phyloP scores from a whole-genome alignment of 2,329 filamentous ascomycete genomes.

The Penicillium sclerotigenum region DNA sequence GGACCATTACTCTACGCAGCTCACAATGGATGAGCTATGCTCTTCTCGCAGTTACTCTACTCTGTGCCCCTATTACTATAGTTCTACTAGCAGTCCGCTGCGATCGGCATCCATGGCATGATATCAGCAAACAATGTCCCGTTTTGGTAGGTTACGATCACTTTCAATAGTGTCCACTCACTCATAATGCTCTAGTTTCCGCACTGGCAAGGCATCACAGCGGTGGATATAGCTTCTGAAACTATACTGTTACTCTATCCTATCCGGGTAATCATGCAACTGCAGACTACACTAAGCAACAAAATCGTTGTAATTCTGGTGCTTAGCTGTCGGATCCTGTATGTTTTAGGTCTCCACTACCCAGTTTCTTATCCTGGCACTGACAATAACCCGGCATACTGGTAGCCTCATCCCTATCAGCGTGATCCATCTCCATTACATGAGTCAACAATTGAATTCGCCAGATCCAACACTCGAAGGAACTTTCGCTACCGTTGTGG shows the following conservation, averaged over 20 bases:
- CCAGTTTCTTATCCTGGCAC: background rate
- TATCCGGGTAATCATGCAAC: conserved; percentile 36
- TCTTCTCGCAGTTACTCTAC: conserved; percentile 29
- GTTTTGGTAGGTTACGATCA: conserved; percentile 29
- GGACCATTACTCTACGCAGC: conserved; percentile 16
- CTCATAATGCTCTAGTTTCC: conserved; percentile 25
- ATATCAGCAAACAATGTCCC: conserved; percentile 29
- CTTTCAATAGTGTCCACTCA: background rate
- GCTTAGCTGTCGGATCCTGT: conserved; percentile 45
- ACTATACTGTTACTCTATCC: conserved; percentile 37
- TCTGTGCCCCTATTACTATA: conserved; percentile 37
- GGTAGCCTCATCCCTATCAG: conserved; percentile 43
- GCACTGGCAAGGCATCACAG: conserved; percentile 40
- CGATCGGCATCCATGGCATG: conserved; percentile 33
- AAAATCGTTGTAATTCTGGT: conserved; percentile 42
- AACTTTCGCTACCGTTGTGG: conserved; percentile 35
- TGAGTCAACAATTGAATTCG: conserved; percentile 31
- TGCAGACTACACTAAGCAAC: conserved; percentile 39
- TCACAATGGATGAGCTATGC: conserved; percentile 11
- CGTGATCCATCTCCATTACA: conserved; percentile 39
- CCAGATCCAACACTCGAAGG: conserved; percentile 39
- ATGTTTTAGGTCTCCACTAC: conserved; percentile 8
- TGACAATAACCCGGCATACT: background rate
- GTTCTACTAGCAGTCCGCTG: conserved; percentile 42
- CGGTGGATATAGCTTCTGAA: conserved; percentile 44